Evolutionary conservation across 78 protist genomes (phyloP).

Genomic region (Dictyostelium firmibasis): DNA sequence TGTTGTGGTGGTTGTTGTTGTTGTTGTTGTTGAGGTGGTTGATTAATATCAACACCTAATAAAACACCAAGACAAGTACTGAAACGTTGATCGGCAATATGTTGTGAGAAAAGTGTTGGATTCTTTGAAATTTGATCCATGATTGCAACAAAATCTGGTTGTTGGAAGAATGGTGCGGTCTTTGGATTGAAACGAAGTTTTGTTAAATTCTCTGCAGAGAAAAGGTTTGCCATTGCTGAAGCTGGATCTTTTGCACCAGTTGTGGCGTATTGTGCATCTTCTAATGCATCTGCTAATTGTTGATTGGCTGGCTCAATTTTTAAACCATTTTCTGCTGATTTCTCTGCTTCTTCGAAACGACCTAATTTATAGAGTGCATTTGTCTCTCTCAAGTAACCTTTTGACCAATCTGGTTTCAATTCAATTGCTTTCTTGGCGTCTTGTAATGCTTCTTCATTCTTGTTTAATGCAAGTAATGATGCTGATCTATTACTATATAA

Average conservation of each 20-base stretch:
- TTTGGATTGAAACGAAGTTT: conserved; percentile 58
- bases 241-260: neutral
- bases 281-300: conserved; percentile 13
- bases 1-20: conserved; percentile 3
- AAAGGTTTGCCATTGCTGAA: neutral
- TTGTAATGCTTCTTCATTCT: conserved; percentile 88
- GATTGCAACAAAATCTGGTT: conserved; percentile 75
- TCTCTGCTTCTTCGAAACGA: conserved; percentile 81
- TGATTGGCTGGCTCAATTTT: conserved; percentile 75
- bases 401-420: conserved; percentile 92
- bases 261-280: conserved; percentile 30
- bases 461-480: conserved; percentile 62
- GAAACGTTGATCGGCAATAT: conserved; percentile 70
- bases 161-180: conserved; percentile 59
- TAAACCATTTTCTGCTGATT: conserved; percentile 82
- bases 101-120: conserved; percentile 2
- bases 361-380: conserved; percentile 78
- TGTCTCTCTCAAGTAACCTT: conserved; percentile 94
- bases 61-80: conserved; percentile 59
- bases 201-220: neutral
- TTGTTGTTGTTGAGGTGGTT: neutral
- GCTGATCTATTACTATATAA: conserved; percentile 95
- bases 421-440: conserved; percentile 88
- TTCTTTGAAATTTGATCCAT: conserved; percentile 15
- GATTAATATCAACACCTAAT: conserved; percentile 58